Evolutionary conservation across 768 basidiomycete genomes (phyloP).

Genomic region (Russula ochroleuca): DNA sequence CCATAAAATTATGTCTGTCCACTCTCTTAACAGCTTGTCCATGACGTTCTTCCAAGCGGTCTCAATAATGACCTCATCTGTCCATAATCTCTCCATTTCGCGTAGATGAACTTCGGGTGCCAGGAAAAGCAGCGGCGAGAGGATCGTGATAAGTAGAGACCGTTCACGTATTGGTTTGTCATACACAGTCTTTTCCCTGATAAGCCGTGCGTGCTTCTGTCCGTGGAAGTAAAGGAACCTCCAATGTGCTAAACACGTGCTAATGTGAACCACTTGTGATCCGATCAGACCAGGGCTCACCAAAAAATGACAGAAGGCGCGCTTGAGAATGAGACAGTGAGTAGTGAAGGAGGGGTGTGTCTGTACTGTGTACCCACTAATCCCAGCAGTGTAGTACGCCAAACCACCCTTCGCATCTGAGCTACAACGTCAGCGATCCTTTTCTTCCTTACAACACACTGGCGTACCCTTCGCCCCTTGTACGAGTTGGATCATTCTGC

Average conservation of each 20-base stretch:
- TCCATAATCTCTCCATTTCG: conserved; percentile 12
- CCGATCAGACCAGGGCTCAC: background rate
- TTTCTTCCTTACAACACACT: no score
- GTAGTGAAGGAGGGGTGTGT: no score
- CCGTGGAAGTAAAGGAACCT: conserved; percentile 21
- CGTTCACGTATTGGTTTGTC: background rate
- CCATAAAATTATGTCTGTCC: conserved; percentile 12
- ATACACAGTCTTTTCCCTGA: background rate
- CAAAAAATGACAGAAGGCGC: conserved; percentile 18
- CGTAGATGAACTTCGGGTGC: conserved; percentile 19
- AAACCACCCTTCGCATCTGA: conserved; percentile 7
- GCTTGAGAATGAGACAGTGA: background rate
- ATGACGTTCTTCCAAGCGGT: conserved; percentile 13
- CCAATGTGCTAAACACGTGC: conserved; percentile 13
- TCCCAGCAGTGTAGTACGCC: conserved; percentile 6
- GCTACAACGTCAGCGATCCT: background rate
- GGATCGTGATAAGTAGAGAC: conserved; percentile 1
- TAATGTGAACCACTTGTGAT: background rate
- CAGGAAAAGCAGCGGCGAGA: conserved; percentile 14
- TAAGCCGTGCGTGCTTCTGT: conserved; percentile 8
- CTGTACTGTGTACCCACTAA: background rate
- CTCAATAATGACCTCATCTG: conserved; percentile 11
- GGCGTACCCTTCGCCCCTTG: conserved; percentile 13
- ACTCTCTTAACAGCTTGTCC: conserved; percentile 7
- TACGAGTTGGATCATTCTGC: conserved; percentile 13